Conservation (phyloP, 768 basidiomycete species). For the Lyophyllum atratum region DNA sequence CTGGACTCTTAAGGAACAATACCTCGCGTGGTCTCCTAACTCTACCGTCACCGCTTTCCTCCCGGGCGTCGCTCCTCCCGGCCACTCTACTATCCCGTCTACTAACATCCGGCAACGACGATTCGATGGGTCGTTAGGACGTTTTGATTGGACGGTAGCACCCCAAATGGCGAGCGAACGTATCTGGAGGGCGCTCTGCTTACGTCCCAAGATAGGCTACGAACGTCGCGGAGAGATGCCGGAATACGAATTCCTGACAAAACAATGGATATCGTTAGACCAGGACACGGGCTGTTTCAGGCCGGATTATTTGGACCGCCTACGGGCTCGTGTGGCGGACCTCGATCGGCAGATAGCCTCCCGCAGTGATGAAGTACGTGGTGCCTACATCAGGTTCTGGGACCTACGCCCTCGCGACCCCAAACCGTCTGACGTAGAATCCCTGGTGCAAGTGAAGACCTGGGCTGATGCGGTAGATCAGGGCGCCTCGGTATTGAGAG, state of each 20-base stretch:
- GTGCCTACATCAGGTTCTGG: no score
- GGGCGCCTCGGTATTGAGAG: background rate
- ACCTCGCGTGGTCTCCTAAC: background rate
- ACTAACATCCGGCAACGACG: background rate
- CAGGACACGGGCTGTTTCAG: no score
- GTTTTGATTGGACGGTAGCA: conserved; percentile 16
- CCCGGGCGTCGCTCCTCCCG: no score
- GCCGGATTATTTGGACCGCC: no score
- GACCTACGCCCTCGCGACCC: no score
- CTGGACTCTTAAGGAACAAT: no score
- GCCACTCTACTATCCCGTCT: no score
- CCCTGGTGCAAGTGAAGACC: background rate
- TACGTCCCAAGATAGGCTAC: background rate
- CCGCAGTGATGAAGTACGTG: no score
- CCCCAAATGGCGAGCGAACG: conserved; percentile 3
- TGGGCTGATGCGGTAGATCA: background rate
- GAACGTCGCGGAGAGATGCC: background rate
- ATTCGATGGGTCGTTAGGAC: no score
- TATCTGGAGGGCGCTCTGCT: background rate
- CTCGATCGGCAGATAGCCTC: no score
- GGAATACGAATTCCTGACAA: background rate
- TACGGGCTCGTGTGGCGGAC: no score
- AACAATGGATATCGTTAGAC: background rate
- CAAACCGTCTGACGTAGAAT: no score
- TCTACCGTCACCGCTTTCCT: background rate